Percentiles rank a stretch among this genome's conserved stretches.
Evolutionary conservation across 129 eudicot species (phyloP).

Genomic region (carrot (Daucus carota)): DH1_v3.0 NC_030385.2:41993501-41994000

Average conservation of each 20-base stretch:
- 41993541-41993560: background rate
- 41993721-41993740: slow-evolving; percentile 46
- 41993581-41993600: slow-evolving; percentile 35
- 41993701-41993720: slow-evolving; percentile 64
- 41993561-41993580: slow-evolving; percentile 12
- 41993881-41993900: background rate
- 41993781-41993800: background rate
- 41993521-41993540: background rate
- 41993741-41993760: background rate
- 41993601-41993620: slow-evolving; percentile 58
- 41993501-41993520: background rate
- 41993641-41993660: slow-evolving; percentile 83
- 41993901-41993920: background rate
- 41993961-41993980: too few relatives aligned
- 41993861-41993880: too few relatives aligned
- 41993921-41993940: too few relatives aligned
- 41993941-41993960: background rate
- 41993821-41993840: background rate
- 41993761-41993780: background rate
- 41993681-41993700: slow-evolving; percentile 81
- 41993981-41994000: too few relatives aligned
- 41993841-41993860: background rate
- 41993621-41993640: slow-evolving; percentile 62
- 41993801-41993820: background rate
- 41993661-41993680: slow-evolving; percentile 61